phyloP scores from a whole-genome alignment of 345 rosid genomes.

The Diplotaxis tenuifolia region DNA sequence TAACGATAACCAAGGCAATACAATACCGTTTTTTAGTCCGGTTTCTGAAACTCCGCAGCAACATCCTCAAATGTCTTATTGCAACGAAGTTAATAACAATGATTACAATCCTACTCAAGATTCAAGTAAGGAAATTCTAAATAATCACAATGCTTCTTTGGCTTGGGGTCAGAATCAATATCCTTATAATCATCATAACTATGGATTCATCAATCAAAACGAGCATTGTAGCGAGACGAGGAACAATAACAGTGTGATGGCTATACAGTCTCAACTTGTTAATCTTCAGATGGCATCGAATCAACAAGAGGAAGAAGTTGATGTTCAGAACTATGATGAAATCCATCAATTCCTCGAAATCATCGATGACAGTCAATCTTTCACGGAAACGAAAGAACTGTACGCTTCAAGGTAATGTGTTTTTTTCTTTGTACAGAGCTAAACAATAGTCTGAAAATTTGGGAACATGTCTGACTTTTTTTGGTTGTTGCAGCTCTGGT shows the following conservation, averaged over 20 bases:
- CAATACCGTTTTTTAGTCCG: conserved; percentile 17
- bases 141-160: not conserved
- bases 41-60: conserved; percentile 33
- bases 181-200: conserved; percentile 20
- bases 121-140: conserved; percentile 41
- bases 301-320: conserved; percentile 36
- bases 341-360: conserved; percentile 73
- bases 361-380: conserved; percentile 77
- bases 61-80: conserved; percentile 47
- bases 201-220: conserved; percentile 46
- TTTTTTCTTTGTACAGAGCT: not conserved
- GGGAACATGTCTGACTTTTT: not conserved
- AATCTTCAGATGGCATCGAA: conserved; percentile 41
- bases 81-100: conserved; percentile 29
- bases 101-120: conserved; percentile 21
- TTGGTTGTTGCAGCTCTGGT: not conserved
- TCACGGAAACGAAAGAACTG: conserved; percentile 59
- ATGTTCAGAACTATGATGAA: conserved; percentile 62
- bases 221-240: conserved; percentile 26
- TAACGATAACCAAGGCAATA: conserved; percentile 16
- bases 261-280: conserved; percentile 50
- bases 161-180: conserved; percentile 27
- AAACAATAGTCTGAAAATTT: not conserved
- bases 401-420: conserved; percentile 58
- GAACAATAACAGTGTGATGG: conserved; percentile 33